Conservation (phyloP, 441 rosid genomes). For the Kokia cookei region DNA sequence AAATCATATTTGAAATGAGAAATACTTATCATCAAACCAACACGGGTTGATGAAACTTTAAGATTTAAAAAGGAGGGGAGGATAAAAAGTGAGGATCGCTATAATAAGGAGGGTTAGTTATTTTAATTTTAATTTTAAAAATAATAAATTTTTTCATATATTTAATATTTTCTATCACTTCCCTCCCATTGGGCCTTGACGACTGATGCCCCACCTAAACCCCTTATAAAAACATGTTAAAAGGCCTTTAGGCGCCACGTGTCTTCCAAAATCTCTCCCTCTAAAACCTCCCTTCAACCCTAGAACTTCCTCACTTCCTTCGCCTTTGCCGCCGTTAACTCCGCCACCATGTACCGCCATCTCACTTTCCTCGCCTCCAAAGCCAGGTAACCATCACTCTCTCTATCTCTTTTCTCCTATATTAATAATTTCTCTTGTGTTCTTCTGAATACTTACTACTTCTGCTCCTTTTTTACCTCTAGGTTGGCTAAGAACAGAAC, state of each 20-base stretch:
- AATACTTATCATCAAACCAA: rapidly evolving
- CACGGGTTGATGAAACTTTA: no score
- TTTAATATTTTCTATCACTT: no score
- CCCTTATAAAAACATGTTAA: not conserved
- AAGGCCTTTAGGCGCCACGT: not conserved
- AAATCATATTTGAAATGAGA: rapidly evolving
- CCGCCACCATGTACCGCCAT: constrained; percentile 36
- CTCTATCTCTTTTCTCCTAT: not conserved
- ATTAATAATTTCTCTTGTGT: not conserved
- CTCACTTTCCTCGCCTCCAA: constrained; percentile 46
- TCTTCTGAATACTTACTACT: not conserved
- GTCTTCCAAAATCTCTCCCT: not conserved
- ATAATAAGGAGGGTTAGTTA: no score
- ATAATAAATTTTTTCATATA: no score
- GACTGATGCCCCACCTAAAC: no score
- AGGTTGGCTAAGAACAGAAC: constrained; percentile 35
- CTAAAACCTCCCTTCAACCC: not conserved
- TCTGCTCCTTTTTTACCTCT: not conserved
- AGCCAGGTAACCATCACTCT: constrained; percentile 27
- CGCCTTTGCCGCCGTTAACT: not conserved
- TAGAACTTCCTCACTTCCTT: not conserved
- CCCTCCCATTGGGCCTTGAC: no score
- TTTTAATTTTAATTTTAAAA: no score
- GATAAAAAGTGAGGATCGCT: no score
- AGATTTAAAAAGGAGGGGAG: no score